A percentile compares a stretch with the other conserved stretches of the same genome.
phyloP scores from a whole-genome alignment of 306 rosid species.

The Cucurbita ficifolia region DNA sequence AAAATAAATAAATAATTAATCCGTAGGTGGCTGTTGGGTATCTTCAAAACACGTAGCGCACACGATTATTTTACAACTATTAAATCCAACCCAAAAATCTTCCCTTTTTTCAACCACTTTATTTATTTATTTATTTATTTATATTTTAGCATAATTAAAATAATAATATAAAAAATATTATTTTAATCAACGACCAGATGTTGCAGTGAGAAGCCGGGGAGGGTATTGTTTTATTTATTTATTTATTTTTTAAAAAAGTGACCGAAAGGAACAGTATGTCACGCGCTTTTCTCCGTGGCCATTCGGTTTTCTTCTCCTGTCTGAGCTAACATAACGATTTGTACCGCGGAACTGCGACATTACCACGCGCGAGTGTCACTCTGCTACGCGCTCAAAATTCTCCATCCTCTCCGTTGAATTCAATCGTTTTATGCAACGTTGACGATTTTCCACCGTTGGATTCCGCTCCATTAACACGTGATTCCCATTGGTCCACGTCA shows the following conservation, averaged over 20 bases:
- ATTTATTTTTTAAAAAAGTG: background rate
- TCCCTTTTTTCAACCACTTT: background rate
- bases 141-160: too few relatives aligned
- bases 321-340: background rate
- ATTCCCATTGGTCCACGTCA: background rate
- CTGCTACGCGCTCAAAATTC: background rate
- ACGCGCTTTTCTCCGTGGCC: background rate
- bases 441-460: background rate
- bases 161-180: background rate
- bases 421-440: background rate
- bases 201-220: background rate
- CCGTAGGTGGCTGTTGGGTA: constrained; percentile 2
- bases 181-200: background rate
- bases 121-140: background rate
- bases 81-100: background rate
- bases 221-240: background rate
- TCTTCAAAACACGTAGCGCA: constrained; percentile 3
- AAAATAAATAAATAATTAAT: background rate
- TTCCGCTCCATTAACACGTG: background rate
- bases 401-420: background rate
- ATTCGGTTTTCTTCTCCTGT: background rate
- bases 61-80: background rate
- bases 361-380: background rate
- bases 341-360: background rate
- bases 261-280: background rate